These are phyloP conservation scores for Medicago arabica DNA, from an alignment of 306 rosid species.

Conservation along the genomic window DNA sequence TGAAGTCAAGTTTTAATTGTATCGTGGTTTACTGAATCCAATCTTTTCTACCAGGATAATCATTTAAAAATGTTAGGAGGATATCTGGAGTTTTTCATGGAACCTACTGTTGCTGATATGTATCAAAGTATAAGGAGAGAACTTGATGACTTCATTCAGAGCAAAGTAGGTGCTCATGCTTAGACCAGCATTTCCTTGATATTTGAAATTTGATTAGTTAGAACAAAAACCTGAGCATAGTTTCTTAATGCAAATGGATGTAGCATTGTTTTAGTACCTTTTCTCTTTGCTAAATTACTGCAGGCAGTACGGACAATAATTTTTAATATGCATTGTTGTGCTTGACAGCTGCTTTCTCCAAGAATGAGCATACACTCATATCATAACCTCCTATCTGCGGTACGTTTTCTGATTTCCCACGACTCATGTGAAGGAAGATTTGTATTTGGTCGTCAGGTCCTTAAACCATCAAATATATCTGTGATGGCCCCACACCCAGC, in stretches of 20 bases:
- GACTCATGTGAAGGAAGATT: slow-evolving; percentile 75
- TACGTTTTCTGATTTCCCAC: slow-evolving; percentile 69
- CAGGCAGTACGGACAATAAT: background rate
- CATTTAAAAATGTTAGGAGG: slow-evolving; percentile 95
- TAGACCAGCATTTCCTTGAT: slow-evolving; percentile 29
- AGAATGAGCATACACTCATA: slow-evolving; percentile 64
- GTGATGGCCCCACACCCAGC: slow-evolving; percentile 48
- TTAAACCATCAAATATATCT: slow-evolving; percentile 53
- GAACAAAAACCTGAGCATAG: background rate
- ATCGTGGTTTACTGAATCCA: slow-evolving; percentile 22
- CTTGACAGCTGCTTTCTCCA: slow-evolving; percentile 74
- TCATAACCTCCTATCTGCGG: slow-evolving; percentile 79
- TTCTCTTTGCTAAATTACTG: slow-evolving; percentile 5
- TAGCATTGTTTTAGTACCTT: slow-evolving; percentile 33
- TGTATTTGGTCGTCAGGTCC: slow-evolving; percentile 69
- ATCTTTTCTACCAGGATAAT: slow-evolving; percentile 69
- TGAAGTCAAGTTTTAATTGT: slow-evolving; percentile 20
- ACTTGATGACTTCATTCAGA: slow-evolving; percentile 82
- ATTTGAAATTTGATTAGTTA: slow-evolving; percentile 20
- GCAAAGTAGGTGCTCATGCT: slow-evolving; percentile 67
- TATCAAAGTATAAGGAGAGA: slow-evolving; percentile 69
- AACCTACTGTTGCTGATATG: slow-evolving; percentile 75
- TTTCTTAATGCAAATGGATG: slow-evolving; percentile 19
- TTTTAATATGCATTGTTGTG: slow-evolving; percentile 26
- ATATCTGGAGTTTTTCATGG: slow-evolving; percentile 90